Evolutionary conservation across 2,329 filamentous ascomycete species (phyloP), one percentile per base, ranked within the genome.

Genomic region (Aspergillus pseudotamarii): DNA sequence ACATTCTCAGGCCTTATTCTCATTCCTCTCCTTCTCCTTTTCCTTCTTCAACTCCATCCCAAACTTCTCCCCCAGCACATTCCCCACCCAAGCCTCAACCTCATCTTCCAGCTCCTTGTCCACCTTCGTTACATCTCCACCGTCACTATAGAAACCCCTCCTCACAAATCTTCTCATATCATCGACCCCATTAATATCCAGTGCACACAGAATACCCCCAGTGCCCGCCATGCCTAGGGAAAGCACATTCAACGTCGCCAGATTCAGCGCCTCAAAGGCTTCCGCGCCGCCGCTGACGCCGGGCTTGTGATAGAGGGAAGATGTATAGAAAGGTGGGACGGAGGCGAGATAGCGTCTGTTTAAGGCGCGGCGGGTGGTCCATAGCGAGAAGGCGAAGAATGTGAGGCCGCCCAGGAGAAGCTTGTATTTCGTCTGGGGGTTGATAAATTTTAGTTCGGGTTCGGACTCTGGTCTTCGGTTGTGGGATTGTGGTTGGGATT

Each of bases 201-300:
- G 87, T 0, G 87, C 89, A 84, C 90, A 96, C 65, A 92, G 82
- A 12, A 89, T 77, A 0, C 90, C 93, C 4, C 94, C 95, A 0
- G 87, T 84, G 10, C 85, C 79, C 84, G 96, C 88, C 76, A 97
- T 88, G 0, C 85, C 89, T 57, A 95, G 86, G 70, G 89, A 91
- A 36, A 89, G 73, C 14, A 95, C 92, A 71, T 97, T 97, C 69
- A 97, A 84, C 0, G 94, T 97, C 0, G 94, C 95, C 41, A 97
- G 82, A 56, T 89, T 91, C 26, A 99, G 82, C 0, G 94, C 94
- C 78, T 96, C 91, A 38, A 91, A 79, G 0, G 94, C 94, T 66
- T 97, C 89, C 45, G 91, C 75, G 1, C 87, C 84, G 9, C 89
- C 88, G 72, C 89, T 90, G 32, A 87, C 83, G 16, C 74, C 67